These are phyloP conservation scores for Daldinia concentrica DNA, from an alignment of 495 filamentous ascomycete species.

Conservation along the genomic window DNA sequence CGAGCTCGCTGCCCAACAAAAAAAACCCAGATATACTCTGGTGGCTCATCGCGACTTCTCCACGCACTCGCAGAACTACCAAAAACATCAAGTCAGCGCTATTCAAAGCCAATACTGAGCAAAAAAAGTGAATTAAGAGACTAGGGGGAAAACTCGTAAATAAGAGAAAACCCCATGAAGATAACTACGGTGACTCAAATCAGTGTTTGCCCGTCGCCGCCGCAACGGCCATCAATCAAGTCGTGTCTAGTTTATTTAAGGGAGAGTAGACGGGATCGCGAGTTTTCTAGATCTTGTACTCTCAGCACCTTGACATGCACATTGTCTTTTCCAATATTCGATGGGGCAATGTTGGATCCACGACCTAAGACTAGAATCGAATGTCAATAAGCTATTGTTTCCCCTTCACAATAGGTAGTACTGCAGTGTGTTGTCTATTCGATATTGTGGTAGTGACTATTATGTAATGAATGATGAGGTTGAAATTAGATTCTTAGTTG, in stretches of 20 bases:
- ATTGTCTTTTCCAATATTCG: neutral
- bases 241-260: too few relatives aligned
- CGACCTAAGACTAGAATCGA: neutral
- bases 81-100: constrained; percentile 3
- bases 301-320: neutral
- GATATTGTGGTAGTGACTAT: neutral
- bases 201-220: too few relatives aligned
- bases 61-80: neutral
- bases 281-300: too few relatives aligned
- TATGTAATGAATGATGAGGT: neutral
- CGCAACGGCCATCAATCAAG: too few relatives aligned
- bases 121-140: too few relatives aligned
- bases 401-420: neutral
- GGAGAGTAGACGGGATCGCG: too few relatives aligned
- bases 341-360: neutral
- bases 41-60: constrained; percentile 24
- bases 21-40: constrained; percentile 10
- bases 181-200: neutral
- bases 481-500: neutral
- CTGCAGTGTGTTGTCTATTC: neutral
- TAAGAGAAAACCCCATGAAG: neutral
- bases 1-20: constrained; percentile 15
- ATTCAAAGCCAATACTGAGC: too few relatives aligned
- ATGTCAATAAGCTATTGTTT: neutral
- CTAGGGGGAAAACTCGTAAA: neutral